Evolutionary conservation across 306 rosid genomes (phyloP).

Genomic region (Hippophae rhamnoides): DNA sequence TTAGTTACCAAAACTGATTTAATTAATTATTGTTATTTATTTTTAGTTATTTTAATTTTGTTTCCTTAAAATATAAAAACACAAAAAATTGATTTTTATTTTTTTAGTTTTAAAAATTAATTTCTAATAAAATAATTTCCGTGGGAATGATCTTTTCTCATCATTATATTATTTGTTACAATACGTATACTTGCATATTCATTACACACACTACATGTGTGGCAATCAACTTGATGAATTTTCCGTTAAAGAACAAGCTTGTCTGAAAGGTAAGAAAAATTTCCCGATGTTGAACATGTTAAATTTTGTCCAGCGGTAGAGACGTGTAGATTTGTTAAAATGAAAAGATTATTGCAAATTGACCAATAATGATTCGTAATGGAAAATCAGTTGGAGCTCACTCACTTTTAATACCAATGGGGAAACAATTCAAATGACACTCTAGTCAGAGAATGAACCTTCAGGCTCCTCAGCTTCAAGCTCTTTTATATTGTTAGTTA

Average conservation of each 20-base stretch:
- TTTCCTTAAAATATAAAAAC: background rate
- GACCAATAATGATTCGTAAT: background rate
- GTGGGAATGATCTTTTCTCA: too few species aligned
- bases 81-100: too few species aligned
- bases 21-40: too few species aligned
- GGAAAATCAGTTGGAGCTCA: background rate
- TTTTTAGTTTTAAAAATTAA: too few species aligned
- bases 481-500: constrained; percentile 6
- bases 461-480: constrained; percentile 11
- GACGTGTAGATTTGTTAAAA: background rate
- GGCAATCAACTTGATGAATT: background rate
- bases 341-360: background rate
- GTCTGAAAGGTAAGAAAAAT: background rate
- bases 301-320: background rate
- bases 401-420: background rate
- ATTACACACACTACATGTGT: too few species aligned
- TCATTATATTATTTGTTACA: too few species aligned
- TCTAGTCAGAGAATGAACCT: constrained; percentile 5
- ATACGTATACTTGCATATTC: too few species aligned
- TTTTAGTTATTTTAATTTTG: too few species aligned
- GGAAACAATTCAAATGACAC: background rate
- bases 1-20: too few species aligned
- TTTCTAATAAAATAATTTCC: too few species aligned
- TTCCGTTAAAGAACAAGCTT: background rate
- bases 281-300: background rate